These are phyloP conservation scores for Setomelanomma holmii DNA, from an alignment of 2,329 filamentous ascomycete genomes.

Conservation along the genomic window DNA sequence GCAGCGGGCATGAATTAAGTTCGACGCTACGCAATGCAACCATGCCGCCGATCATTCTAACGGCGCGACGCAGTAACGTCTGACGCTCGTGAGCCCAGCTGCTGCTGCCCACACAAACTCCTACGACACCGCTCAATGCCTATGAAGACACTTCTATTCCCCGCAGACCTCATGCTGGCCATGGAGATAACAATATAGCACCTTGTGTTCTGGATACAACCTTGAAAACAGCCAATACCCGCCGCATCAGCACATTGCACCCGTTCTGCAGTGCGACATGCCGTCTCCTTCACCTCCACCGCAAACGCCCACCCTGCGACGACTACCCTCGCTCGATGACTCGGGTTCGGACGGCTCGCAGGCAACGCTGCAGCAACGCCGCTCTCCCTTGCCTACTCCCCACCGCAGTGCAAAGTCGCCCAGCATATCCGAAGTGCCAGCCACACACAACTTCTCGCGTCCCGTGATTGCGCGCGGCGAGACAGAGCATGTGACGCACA, in stretches of 20 bases:
- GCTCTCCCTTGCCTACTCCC: conserved; percentile 48
- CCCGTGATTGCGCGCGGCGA: conserved; percentile 43
- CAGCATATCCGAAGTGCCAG: conserved; percentile 22
- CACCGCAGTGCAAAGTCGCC: conserved; percentile 30
- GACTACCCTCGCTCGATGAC: conserved; percentile 36
- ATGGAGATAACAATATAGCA: conserved; percentile 17
- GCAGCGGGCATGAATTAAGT: background rate
- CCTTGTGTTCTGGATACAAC: too few species aligned
- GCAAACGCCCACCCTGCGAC: conserved; percentile 39
- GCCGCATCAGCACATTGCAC: conserved; percentile 15
- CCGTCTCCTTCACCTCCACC: conserved; percentile 41
- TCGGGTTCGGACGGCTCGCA: conserved; percentile 52
- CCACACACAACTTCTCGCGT: conserved; percentile 48
- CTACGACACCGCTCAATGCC: background rate
- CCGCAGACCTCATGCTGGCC: conserved; percentile 30
- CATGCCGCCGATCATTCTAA: background rate
- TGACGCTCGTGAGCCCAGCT: background rate
- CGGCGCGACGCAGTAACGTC: background rate
- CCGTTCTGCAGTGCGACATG: conserved; percentile 27
- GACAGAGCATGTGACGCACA: conserved; percentile 35
- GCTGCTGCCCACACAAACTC: background rate
- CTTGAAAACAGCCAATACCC: too few species aligned
- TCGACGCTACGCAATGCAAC: background rate
- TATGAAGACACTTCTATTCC: background rate
- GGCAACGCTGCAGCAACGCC: conserved; percentile 45